Evolutionary conservation across 2,329 filamentous ascomycete species (phyloP), one percentile per base, ranked within the genome.

Genomic region (Tolypocladium album): DNA sequence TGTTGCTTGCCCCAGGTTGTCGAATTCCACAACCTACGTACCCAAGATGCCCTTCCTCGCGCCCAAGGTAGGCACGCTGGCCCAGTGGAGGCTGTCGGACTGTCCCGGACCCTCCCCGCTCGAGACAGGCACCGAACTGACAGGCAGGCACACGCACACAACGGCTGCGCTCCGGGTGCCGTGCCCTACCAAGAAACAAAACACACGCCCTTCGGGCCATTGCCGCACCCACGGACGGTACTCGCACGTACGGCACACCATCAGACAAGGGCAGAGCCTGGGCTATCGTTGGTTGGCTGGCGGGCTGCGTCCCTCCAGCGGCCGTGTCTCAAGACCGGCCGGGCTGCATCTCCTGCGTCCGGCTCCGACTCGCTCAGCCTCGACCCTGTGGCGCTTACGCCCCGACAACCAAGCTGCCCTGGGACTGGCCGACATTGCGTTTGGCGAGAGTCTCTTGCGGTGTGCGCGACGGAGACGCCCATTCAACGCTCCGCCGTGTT

Each of bases 401-500:
- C 38, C 38, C 12, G 31, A 43, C 55, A 22, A 9, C 20, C 27
- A n/a, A 12, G 27, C 2, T 4, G 36, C n/a, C 20, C 52, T 55
- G 34, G 34, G 12, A 17, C 36, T 34, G 36, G 22, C 24, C 17
- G 27, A 24, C n/a, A 1, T n/a, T 34, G 56, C 42, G 2, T 36
- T 43, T 58, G 42, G 56, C 43, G 31, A 34, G 20, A 43, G 42
- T 20, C 42, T 38, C 40, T 47, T 47, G 20, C 40, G 7, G 56
- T 57, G 24, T 40, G 36, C 58, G 40, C 53, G 53, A 40, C 53
- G 15, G 13, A 43, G 55, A 58, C 38, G 55, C 56, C 52, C 40
- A 40, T 42, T 58, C 56, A 43, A 39, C n/a, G 47, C 56, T 31
- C 42, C 55, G 45, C 24, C 38, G 58, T 58, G 59, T 60, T 56